phyloP scores from a whole-genome alignment of 2,329 filamentous ascomycete genomes.

The Penicillium sp. region DNA sequence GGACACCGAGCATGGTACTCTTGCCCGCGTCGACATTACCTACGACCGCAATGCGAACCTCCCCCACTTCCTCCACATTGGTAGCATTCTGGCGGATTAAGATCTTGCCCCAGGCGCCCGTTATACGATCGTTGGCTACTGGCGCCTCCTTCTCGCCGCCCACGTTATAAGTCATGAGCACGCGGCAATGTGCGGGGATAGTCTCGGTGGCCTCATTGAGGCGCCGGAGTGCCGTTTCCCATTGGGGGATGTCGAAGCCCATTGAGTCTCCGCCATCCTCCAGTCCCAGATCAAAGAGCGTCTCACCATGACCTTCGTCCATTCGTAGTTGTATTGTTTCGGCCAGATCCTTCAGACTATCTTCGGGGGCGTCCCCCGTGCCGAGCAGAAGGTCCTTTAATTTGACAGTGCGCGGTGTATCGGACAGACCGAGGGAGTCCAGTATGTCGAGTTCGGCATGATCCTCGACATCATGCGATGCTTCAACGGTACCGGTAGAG shows the following conservation, averaged over 20 bases:
- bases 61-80: constrained; percentile 81
- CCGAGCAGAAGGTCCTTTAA: constrained; percentile 73
- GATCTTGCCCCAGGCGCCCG: constrained; percentile 78
- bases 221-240: constrained; percentile 67
- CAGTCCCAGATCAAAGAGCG: constrained; percentile 85
- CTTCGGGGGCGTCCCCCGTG: constrained; percentile 54
- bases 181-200: constrained; percentile 69
- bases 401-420: constrained; percentile 62
- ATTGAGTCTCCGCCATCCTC: constrained; percentile 88
- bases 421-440: constrained; percentile 71
- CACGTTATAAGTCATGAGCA: constrained; percentile 88
- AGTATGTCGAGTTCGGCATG: constrained; percentile 89
- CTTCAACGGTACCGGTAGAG: constrained; percentile 31
- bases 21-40: constrained; percentile 98
- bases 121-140: constrained; percentile 63
- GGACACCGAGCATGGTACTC: constrained; percentile 89
- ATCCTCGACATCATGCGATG: constrained; percentile 53
- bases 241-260: constrained; percentile 70
- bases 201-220: constrained; percentile 64
- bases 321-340: constrained; percentile 67
- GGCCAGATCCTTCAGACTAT: constrained; percentile 61
- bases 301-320: constrained; percentile 82
- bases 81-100: constrained; percentile 73
- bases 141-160: constrained; percentile 72
- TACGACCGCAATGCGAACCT: constrained; percentile 93